Evolutionary conservation across 805 yeast genomes (phyloP).

Genomic region (Candida argentea): DNA sequence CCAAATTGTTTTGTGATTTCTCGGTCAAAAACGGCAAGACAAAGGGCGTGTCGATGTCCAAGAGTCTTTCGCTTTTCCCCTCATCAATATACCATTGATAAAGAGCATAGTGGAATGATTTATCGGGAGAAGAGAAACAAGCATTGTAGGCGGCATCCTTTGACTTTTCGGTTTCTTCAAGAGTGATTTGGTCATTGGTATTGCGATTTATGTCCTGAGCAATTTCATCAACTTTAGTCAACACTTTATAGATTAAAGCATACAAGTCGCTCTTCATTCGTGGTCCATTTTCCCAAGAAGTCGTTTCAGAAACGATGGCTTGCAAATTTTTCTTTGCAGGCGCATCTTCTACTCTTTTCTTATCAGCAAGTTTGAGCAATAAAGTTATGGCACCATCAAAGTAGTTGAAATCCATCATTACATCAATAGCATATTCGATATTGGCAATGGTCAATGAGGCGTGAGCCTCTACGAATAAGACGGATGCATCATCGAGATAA

Average conservation of each 20-base stretch:
- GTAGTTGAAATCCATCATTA: conserved; percentile 68
- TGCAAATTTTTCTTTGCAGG: conserved; percentile 28
- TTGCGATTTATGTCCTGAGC: conserved; percentile 39
- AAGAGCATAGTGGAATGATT: conserved; percentile 80
- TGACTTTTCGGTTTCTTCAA: conserved; percentile 44
- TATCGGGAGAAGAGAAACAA: conserved; percentile 68
- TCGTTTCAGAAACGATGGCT: conserved; percentile 4
- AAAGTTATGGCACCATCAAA: conserved; percentile 82
- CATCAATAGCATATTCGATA: conserved; percentile 68
- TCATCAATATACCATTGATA: conserved; percentile 86
- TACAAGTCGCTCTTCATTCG: conserved; percentile 35
- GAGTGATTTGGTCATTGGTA: conserved; percentile 26
- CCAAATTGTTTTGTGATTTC: conserved; percentile 50
- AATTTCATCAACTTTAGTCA: conserved; percentile 59
- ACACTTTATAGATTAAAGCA: conserved; percentile 62
- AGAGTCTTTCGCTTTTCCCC: conserved; percentile 64
- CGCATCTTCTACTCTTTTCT: too few relatives aligned
- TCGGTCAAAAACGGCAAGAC: conserved; percentile 69
- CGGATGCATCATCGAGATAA: conserved; percentile 65
- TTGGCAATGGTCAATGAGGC: conserved; percentile 71
- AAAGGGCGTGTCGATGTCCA: conserved; percentile 74
- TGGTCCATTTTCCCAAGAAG: conserved; percentile 4
- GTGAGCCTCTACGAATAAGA: conserved; percentile 68
- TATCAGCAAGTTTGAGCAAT: conserved; percentile 64
- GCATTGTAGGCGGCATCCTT: conserved; percentile 66